Evolutionary conservation across 768 basidiomycete species (phyloP), one percentile per base, ranked within the genome.

Genomic region (Leucocoprinus sp.): DNA sequence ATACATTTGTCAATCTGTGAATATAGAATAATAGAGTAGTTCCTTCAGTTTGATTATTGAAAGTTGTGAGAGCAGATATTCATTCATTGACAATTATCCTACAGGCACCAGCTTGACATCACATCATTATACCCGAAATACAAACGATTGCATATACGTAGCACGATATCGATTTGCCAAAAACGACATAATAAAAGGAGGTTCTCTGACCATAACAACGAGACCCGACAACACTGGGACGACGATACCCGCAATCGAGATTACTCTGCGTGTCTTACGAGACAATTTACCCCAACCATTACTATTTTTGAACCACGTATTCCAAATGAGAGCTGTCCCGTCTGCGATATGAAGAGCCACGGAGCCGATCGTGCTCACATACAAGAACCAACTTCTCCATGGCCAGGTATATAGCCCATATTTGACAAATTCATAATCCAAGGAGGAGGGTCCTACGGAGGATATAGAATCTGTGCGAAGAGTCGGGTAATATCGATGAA

Each of bases 391-490:
- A 54, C 74, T 82, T 29, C 75, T 66, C 57, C 65, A 61, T 0
- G 86, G 84, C 74, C 80, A 88, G 14, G 48, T 63, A 12, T 68
- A 66, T 29, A 91, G 60, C 2, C 76, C 84, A 4, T 74, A 70
- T 57, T 91, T 90, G 46, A 92, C 85, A 58, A 82, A 91, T 51
- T 90, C 84, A 57, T 75, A 92, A 61, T 88, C 82, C 28, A 93
- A 72, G 55, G 92, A 87, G 0, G 81, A 69, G 0, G 89, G 88
- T 12, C 82, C 76, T 18, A 91, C 67, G 2, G 69, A 60, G 37
- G 64, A 62, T 43, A 88, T 79, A 17, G 79, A 80, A 1, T 67
- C 56, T 6, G 45, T 44, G 2, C 69, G 62, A 42, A 59, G 59
- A 19, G 68, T 66, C 14, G 81, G 88, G 45, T 68, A 57, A 22